Evolutionary conservation across 495 filamentous ascomycete genomes (phyloP).

Genomic region (Lepraria neglecta): DNA sequence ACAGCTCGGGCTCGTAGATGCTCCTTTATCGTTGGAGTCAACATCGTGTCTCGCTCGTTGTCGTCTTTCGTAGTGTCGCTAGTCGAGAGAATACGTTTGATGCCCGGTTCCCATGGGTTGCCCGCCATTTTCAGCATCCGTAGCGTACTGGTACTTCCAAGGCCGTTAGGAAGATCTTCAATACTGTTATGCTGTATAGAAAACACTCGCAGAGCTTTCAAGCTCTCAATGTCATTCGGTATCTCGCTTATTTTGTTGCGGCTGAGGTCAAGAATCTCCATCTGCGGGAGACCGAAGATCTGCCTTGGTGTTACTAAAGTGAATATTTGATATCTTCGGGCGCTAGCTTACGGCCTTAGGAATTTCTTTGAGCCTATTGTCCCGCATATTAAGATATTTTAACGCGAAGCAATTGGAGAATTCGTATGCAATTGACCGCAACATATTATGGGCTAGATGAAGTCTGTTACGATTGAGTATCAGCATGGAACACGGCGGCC

Average conservation of each 20-base stretch:
- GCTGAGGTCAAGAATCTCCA: constrained; percentile 90
- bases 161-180: constrained; percentile 68
- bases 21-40: constrained; percentile 69
- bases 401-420: constrained; percentile 83
- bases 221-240: constrained; percentile 69
- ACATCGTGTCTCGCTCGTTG: constrained; percentile 57
- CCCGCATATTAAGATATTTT: constrained; percentile 89
- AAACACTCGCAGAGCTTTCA: constrained; percentile 70
- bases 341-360: constrained; percentile 63
- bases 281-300: constrained; percentile 74
- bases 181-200: constrained; percentile 81
- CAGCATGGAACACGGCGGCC: constrained; percentile 10
- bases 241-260: constrained; percentile 72
- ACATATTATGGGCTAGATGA: constrained; percentile 62
- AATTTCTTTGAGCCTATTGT: constrained; percentile 82
- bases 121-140: constrained; percentile 81
- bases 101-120: constrained; percentile 60
- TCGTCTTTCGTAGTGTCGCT: constrained; percentile 43
- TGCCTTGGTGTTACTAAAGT: constrained; percentile 27
- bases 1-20: constrained; percentile 63
- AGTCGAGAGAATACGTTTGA: constrained; percentile 41
- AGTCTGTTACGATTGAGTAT: constrained; percentile 19
- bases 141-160: constrained; percentile 83
- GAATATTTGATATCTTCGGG: constrained; percentile 29
- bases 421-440: constrained; percentile 68